phyloP scores from a whole-genome alignment of 768 basidiomycete genomes.

The Guyanaporus albipodus region DNA sequence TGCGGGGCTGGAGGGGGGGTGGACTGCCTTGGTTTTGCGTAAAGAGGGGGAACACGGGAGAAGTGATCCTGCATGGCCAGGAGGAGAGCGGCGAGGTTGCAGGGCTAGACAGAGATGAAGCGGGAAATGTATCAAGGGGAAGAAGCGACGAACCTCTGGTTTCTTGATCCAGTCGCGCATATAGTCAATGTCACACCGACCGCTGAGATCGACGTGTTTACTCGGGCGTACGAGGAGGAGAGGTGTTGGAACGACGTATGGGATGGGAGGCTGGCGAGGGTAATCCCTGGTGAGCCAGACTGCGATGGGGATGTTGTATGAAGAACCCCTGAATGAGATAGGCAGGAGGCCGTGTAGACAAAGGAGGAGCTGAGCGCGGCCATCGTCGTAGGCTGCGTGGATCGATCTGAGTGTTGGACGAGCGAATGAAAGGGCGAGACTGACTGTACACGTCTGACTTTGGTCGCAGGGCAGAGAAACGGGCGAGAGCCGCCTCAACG shows the following conservation, averaged over 20 bases:
- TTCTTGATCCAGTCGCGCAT: conserved; percentile 76
- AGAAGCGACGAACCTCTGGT: conserved; percentile 44
- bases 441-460: conserved; percentile 79
- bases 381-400: conserved; percentile 82
- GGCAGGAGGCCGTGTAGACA: conserved; percentile 90
- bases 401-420: conserved; percentile 3
- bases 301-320: conserved; percentile 93
- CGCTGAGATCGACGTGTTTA: conserved; percentile 76
- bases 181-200: conserved; percentile 66
- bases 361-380: conserved; percentile 86
- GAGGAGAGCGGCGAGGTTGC: conserved; percentile 68
- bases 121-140: conserved; percentile 5
- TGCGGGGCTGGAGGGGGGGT: conserved; percentile 22
- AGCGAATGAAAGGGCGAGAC: conserved; percentile 13
- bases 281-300: conserved; percentile 87
- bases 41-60: conserved; percentile 83
- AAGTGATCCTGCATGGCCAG: conserved; percentile 80
- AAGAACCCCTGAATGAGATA: conserved; percentile 66
- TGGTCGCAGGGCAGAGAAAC: conserved; percentile 58
- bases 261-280: conserved; percentile 76
- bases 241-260: conserved; percentile 87
- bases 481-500: conserved; percentile 54
- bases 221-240: conserved; percentile 86
- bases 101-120: conserved; percentile 49
- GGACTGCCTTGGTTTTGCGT: conserved; percentile 64